Evolutionary conservation across 2,329 filamentous ascomycete genomes (phyloP).

Genomic region (Penicillium decumbens): DNA sequence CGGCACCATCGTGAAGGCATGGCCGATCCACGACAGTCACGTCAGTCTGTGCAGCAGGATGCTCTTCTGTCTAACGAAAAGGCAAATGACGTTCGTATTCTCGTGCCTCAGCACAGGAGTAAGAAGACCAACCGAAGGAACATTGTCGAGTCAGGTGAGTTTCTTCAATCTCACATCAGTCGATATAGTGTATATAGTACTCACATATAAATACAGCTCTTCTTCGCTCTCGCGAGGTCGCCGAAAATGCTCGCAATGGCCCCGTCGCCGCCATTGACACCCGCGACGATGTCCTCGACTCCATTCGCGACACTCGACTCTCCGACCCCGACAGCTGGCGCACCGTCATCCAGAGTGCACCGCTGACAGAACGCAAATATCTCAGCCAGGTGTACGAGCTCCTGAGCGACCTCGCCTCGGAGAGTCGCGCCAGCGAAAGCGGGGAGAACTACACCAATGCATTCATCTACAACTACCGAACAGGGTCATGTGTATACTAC

Average conservation of each 20-base stretch:
- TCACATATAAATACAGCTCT: conserved; percentile 41
- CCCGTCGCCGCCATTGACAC: conserved; percentile 86
- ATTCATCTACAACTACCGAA: conserved; percentile 89
- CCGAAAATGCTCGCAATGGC: conserved; percentile 67
- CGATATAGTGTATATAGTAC: not conserved
- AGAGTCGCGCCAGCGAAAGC: conserved; percentile 43
- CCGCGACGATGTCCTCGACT: conserved; percentile 73
- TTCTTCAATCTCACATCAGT: conserved; percentile 34
- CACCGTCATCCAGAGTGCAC: conserved; percentile 70
- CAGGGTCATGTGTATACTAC: conserved; percentile 78
- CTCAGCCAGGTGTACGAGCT: conserved; percentile 76
- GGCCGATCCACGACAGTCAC: conserved; percentile 42
- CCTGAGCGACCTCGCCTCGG: conserved; percentile 58
- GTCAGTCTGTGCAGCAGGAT: conserved; percentile 42
- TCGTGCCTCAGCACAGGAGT: conserved; percentile 73
- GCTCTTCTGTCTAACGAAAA: conserved; percentile 38
- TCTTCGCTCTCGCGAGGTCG: conserved; percentile 54
- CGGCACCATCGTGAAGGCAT: conserved; percentile 59
- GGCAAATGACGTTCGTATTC: conserved; percentile 74
- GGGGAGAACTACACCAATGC: conserved; percentile 60
- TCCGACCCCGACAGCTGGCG: conserved; percentile 82
- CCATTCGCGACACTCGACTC: conserved; percentile 68
- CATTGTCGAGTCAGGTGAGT: conserved; percentile 74
- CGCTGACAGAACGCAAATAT: conserved; percentile 74
- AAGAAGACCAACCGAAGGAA: conserved; percentile 88